A percentile compares a stretch with the other conserved stretches of the same genome.
Conservation (phyloP, 306 rosid genomes). For the Fragaria vesca region DNA sequence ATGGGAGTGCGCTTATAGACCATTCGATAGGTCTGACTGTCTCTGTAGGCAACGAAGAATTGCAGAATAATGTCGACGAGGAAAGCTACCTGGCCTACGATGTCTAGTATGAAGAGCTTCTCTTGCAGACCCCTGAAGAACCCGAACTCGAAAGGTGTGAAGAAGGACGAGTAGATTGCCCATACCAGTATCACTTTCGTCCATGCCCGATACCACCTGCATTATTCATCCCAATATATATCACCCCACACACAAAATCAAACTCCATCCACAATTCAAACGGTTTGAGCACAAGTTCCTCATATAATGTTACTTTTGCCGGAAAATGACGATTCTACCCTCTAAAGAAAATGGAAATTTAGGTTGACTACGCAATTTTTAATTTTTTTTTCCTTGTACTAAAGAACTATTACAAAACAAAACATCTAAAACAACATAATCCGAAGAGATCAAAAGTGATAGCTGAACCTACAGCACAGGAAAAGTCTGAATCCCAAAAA, state of each 20-base stretch:
- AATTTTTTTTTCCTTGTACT: too few species aligned
- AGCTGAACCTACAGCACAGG: too few species aligned
- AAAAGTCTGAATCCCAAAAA: too few species aligned
- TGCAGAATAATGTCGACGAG: constrained; percentile 71
- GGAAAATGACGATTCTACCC: too few species aligned
- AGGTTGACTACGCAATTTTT: too few species aligned
- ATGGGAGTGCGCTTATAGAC: constrained; percentile 63
- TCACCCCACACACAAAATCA: background rate
- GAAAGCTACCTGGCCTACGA: constrained; percentile 78
- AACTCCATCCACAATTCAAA: too few species aligned
- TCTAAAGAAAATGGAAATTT: too few species aligned
- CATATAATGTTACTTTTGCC: too few species aligned
- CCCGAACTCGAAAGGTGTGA: constrained; percentile 96
- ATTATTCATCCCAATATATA: background rate
- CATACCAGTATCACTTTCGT: constrained; percentile 74
- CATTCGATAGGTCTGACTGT: constrained; percentile 74
- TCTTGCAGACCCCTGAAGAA: constrained; percentile 78
- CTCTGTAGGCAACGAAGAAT: constrained; percentile 80
- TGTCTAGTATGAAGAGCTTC: constrained; percentile 69
- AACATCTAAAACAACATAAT: too few species aligned
- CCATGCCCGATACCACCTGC: constrained; percentile 87
- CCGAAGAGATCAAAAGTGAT: too few species aligned
- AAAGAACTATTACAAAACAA: too few species aligned
- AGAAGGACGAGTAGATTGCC: constrained; percentile 97
- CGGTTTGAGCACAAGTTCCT: too few species aligned